Evolutionary conservation across 176 grass and related monocot genomes (phyloP).

Genomic region (Alopecurus myosuroides): DNA sequence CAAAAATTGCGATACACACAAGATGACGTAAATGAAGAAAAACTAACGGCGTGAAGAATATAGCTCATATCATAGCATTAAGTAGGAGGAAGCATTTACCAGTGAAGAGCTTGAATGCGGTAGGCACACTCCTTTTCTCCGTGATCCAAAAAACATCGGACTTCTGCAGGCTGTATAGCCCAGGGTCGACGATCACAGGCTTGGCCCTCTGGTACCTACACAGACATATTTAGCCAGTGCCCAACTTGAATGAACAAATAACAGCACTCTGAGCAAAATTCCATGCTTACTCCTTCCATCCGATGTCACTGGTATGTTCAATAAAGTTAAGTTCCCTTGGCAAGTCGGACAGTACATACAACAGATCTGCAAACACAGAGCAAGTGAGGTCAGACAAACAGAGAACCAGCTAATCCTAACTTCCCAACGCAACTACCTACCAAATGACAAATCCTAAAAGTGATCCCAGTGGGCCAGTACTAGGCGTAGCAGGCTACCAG

Average conservation of each 20-base stretch:
- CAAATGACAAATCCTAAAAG: neutral
- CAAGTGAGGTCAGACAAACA: conserved; percentile 5
- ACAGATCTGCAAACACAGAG: conserved; percentile 53
- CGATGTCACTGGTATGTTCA: conserved; percentile 96
- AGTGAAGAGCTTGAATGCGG: conserved; percentile 97
- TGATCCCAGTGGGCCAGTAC: neutral
- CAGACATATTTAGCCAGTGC: conserved; percentile 7
- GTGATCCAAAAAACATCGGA: conserved; percentile 96
- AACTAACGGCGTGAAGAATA: neutral
- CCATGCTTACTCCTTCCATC: conserved; percentile 93
- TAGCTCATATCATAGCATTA: neutral
- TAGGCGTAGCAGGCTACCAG: neutral
- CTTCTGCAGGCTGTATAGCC: conserved; percentile 86
- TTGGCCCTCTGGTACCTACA: conserved; percentile 93
- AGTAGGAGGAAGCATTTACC: conserved; percentile 40
- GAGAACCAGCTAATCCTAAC: neutral
- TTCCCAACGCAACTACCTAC: neutral
- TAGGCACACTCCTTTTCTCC: conserved; percentile 85
- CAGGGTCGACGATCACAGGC: conserved; percentile 93
- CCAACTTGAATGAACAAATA: conserved; percentile 1
- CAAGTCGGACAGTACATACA: conserved; percentile 65
- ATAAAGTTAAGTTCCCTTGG: conserved; percentile 96
- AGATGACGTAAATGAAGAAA: neutral
- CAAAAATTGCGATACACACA: neutral
- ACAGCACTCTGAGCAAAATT: conserved; percentile 4